A percentile compares a stretch with the other conserved stretches of the same genome.
These are phyloP conservation scores for Waltiozyma sp. DNA, from an alignment of 1,139 yeast genomes.

Conservation along the genomic window DNA sequence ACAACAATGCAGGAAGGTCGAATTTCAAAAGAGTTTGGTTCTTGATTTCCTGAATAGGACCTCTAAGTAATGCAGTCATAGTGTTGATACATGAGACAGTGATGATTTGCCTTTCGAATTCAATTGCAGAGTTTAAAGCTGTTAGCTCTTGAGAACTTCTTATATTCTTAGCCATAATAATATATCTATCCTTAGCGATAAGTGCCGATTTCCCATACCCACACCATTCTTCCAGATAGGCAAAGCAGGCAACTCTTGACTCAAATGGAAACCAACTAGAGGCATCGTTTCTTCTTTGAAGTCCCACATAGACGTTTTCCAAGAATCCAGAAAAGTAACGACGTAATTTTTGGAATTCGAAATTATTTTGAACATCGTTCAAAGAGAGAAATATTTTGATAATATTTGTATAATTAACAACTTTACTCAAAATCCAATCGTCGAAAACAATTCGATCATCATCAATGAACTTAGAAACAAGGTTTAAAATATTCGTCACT, in stretches of 20 bases:
- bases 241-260: slow-evolving; percentile 75
- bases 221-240: slow-evolving; percentile 87
- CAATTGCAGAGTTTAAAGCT: slow-evolving; percentile 64
- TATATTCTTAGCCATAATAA: slow-evolving; percentile 41
- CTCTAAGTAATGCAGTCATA: slow-evolving; percentile 73
- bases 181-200: slow-evolving; percentile 58
- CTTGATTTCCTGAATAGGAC: slow-evolving; percentile 44
- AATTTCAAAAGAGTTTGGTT: slow-evolving; percentile 46
- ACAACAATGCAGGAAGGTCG: slow-evolving; percentile 55
- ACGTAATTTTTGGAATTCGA: slow-evolving; percentile 66
- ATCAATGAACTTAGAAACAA: slow-evolving; percentile 55
- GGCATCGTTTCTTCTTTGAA: slow-evolving; percentile 29
- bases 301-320: slow-evolving; percentile 53
- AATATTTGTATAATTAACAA: slow-evolving; percentile 54
- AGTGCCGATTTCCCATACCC: slow-evolving; percentile 65
- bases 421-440: slow-evolving; percentile 55
- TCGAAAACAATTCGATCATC: slow-evolving; percentile 47
- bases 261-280: slow-evolving; percentile 66
- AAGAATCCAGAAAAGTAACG: slow-evolving; percentile 72
- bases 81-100: slow-evolving; percentile 69
- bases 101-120: slow-evolving; percentile 64
- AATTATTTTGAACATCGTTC: slow-evolving; percentile 50
- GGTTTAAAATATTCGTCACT: slow-evolving; percentile 63
- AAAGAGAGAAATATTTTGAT: slow-evolving; percentile 53
- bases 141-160: slow-evolving; percentile 36